Evolutionary conservation across 1,284 basidiomycete species (phyloP), one percentile per base, ranked within the genome.

Genomic region (Agroathelia rolfsii): DNA sequence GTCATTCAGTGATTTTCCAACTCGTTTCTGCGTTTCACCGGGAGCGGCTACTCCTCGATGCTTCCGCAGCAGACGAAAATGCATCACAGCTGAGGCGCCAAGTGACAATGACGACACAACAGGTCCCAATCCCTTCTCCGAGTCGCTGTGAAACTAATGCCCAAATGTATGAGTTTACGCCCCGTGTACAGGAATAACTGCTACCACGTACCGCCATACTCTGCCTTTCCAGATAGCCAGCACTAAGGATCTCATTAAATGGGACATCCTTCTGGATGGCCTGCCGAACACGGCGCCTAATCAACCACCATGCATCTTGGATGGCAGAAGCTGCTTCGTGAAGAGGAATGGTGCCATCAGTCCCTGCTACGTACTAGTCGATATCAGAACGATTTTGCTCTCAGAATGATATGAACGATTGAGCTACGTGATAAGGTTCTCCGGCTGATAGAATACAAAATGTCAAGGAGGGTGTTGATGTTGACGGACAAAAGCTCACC

Each of bases 111-210:
- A 78, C 4, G 81, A 81, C 3, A 86, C 72, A 3, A 69, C 43
- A 5, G 77, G 74, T 1, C 82, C 83, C 5, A 86, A 54, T 3
- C 80, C 83, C 6, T 56, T 56, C 56, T 86, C 82, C 34, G 66
- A 67, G 42, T 86, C 82, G 41, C 76, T 83, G 43, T 86, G 83
- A 47, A 80, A 85, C 80, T 82, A n/a, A n/a, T n/a, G 32, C n/a
- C 13, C 26, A 6, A 19, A 28, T 21, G 38, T n/a, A 28, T 41
- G 25, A 43, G 29, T 18, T 35, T 23, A 30, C 30, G 19, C n/a
- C n/a, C n/a, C n/a, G n/a, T n/a, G 24, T 30, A 27, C 5, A 26
- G 29, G n/a, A 11, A 34, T n/a, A 30, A 11, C 25, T n/a, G n/a
- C n/a, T n/a, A n/a, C 28, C 12, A 59, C 76, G 48, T 48, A 83